Conservation (phyloP, 1,139 yeast species). For the Maudiozyma humilis region DNA sequence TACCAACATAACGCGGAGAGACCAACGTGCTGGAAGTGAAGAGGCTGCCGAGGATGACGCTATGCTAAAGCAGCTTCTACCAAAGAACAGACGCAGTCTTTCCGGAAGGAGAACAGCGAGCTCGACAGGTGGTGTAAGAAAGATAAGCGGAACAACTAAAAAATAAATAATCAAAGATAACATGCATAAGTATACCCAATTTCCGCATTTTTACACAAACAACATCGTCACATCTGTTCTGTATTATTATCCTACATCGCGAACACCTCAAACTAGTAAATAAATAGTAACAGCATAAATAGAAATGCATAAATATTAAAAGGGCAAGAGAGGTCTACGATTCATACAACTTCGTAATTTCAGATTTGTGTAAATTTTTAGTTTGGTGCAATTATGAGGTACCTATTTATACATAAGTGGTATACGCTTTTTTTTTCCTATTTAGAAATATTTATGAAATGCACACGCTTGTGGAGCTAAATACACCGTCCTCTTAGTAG, state of each 20-base stretch:
- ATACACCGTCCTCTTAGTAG: constrained; percentile 51
- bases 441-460: not conserved
- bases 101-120: constrained; percentile 30
- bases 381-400: too few relatives aligned
- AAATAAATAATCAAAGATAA: constrained; percentile 12
- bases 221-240: too few relatives aligned
- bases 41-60: constrained; percentile 7
- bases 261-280: not conserved
- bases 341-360: too few relatives aligned
- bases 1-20: constrained; percentile 1
- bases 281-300: not conserved
- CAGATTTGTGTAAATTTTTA: too few relatives aligned
- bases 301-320: too few relatives aligned
- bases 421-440: not conserved
- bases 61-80: constrained; percentile 24
- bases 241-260: not conserved
- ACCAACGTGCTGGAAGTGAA: constrained; percentile 9
- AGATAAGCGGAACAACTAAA: constrained; percentile 27
- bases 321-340: too few relatives aligned
- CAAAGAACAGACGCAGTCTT: constrained; percentile 26
- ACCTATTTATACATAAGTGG: too few relatives aligned
- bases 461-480: too few relatives aligned
- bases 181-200: not conserved
- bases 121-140: constrained; percentile 30
- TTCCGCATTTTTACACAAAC: too few relatives aligned